Base-by-base conservation (phyloP, 2,329 filamentous ascomycete species). In the Fonsecaea nubica region DNA sequence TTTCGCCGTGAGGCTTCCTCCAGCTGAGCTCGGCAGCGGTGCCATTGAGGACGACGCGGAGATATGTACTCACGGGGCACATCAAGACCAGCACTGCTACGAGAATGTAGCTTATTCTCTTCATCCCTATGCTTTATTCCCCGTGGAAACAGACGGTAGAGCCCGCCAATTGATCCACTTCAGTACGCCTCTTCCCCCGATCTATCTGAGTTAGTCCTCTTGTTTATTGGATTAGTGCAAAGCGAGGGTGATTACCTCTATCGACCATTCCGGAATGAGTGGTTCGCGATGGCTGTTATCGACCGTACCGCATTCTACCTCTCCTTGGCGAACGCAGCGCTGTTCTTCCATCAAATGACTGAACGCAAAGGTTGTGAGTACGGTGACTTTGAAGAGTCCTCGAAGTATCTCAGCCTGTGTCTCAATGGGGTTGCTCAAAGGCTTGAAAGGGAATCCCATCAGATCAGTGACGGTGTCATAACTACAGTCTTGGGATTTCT, bases 201-300 rank as follows among this genome's bases (percentile, higher is more conserved):
- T 12, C 3, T 32, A 32, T 32, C 12, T 18, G 15, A 2, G 8
- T 33, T 18, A 7, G 18, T 32, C 21, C 35, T 32, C 57, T 30
- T 6, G 58, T 58, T 61, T n/a, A 65, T 36, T 15, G n/a, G 2
- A 32, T 7, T 36, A 66, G 64, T 66, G 60, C 60, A 63, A 9
- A 40, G 15, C 25, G 64, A 66, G 40, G 48, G 54, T 1, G 72
- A 71, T n/a, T 70, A 72, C 48, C 64, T 72, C 4, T 74, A 72
- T 53, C 72, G 73, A 10, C 73, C 73, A 2, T 74, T 75, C 57
- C 72, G 73, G n/a, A 63, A 66, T 25, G 69, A 74, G 52, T 75
- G 73, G 73, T 75, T 74, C 38, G 66, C 69, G 5, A 72, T 75
- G 72, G 71, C 73, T 15, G 55, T 74, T 48, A 62, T 57, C 0